Evolutionary conservation across 768 basidiomycete genomes (phyloP), one percentile per base, ranked within the genome.

Genomic region (Trametes punicea): DNA sequence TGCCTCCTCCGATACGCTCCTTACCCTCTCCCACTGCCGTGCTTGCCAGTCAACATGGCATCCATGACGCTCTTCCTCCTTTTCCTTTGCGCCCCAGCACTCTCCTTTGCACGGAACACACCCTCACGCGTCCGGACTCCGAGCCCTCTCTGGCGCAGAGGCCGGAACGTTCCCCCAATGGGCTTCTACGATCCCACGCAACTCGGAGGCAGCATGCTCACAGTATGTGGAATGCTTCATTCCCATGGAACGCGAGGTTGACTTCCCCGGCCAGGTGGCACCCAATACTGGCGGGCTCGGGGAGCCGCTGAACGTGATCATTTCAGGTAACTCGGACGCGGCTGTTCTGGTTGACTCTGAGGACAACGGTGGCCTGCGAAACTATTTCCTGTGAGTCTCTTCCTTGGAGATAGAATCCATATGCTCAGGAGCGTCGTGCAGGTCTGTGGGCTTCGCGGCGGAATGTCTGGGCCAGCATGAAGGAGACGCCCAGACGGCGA

Each of bases 401-500:
- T 31, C 26, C 18, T 8, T 13, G 20, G 9, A 2, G 27, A 15
- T 23, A 27, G 49, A 20, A 38, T 6, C 31, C 29, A 18, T 15
- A 21, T 23, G 30, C 40, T 33, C 16, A 18, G 2, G 13, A 23
- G 29, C 20, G 16, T 33, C 47, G 30, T 27, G 25, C 63, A 89
- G 90, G 49, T 88, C 88, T 2, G 70, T 93, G 53, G 79, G 84
- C 13, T 87, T 88, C 68, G 78, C 83, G 21, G 74, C 81, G 15
- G 90, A 95, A 72, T 96, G 93, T 66, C 73, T 96, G 25, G 94
- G 93, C 1, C 90, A 94, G 64, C 84, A 88, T 68, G 72, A 80
- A 2, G 88, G 90, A 1, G 73, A 73, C 15, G 67, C 79, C 49
- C 94, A 97, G 66, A 72, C 64, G 3, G 92, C 87, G 0, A 76